phyloP scores from a whole-genome alignment of 768 basidiomycete genomes.

The Leccinum longicurvipes region DNA sequence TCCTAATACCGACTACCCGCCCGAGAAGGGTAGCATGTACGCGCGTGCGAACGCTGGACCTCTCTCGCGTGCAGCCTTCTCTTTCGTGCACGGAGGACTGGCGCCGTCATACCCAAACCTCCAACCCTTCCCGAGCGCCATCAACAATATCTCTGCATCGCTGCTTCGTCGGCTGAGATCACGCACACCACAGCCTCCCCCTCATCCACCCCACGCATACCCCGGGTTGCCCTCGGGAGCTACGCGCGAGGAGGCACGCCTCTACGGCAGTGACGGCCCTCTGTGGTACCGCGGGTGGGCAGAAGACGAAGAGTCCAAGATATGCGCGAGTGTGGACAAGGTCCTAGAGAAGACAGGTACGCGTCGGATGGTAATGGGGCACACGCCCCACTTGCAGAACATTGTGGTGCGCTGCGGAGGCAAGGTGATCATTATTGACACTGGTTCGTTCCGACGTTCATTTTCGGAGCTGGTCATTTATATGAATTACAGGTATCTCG shows the following conservation, averaged over 20 bases:
- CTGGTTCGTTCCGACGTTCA: constrained; percentile 47
- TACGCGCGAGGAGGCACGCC: constrained; percentile 59
- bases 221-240: constrained; percentile 66
- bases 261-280: constrained; percentile 80
- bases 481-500: constrained; percentile 84
- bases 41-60: constrained; percentile 38
- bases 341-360: constrained; percentile 77
- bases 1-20: constrained; percentile 60
- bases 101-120: constrained; percentile 72
- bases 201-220: constrained; percentile 78
- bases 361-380: constrained; percentile 91
- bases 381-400: constrained; percentile 88
- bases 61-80: constrained; percentile 76
- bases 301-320: constrained; percentile 59
- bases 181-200: constrained; percentile 60
- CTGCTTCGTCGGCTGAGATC: constrained; percentile 70
- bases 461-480: background rate
- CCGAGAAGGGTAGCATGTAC: constrained; percentile 31
- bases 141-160: constrained; percentile 71
- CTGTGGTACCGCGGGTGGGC: constrained; percentile 97
- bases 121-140: constrained; percentile 76
- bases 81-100: constrained; percentile 93
- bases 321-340: constrained; percentile 68
- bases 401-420: constrained; percentile 86
- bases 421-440: constrained; percentile 96